Base-by-base conservation (phyloP, 2,329 filamentous ascomycete species). In the Fusarium subtropicale region DNA sequence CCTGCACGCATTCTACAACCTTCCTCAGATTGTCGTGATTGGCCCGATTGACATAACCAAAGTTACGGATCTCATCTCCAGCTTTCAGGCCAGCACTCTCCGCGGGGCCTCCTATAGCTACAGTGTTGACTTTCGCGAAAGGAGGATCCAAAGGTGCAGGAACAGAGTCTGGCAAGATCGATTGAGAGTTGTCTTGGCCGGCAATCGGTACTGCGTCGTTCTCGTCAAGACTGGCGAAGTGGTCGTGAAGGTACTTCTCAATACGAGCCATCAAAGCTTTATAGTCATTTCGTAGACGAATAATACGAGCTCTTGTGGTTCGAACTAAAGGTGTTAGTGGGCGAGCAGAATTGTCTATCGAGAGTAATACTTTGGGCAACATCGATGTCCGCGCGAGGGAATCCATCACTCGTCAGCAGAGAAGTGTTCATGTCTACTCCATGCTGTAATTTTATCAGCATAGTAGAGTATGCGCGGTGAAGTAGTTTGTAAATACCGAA, bases 371-470 rank as follows among this genome's bases (percentile, higher is more conserved):
- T 96, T 81, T 97, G 95, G 28, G 96, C 91, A 67, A 99, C 92
- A 79, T 99, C 96, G 69, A 99, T 90, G 80, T 99, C 96, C 74
- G 92, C 91, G 77, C 96, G 88, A 33, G 96, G 96, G 78, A 93
- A 99, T 48, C 96, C 96, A 80, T 98, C 96, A 65, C 90, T 88
- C 16, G 95, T 97, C 26, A 93, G 88, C 39, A 99, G 87, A 60
- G 89, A 86, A 10, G 96, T 97, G 74, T 91, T 90, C 96, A 99
- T 99, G 75, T 92, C 90, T 55, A 97, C 95, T 45, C 91, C 90
- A 83, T 98, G 95, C 94, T 97, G 74, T 12, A 16, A 9, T 41
- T 16, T 12, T 16, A 56, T 79, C 46, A 80, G 76, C 30, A 56
- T 24, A 13, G 44, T 16, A 18, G 18, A 47, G 47, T 9, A 16